Evolutionary conservation across 345 rosid species (phyloP).

Genomic region (Pugionium cornutum): DNA sequence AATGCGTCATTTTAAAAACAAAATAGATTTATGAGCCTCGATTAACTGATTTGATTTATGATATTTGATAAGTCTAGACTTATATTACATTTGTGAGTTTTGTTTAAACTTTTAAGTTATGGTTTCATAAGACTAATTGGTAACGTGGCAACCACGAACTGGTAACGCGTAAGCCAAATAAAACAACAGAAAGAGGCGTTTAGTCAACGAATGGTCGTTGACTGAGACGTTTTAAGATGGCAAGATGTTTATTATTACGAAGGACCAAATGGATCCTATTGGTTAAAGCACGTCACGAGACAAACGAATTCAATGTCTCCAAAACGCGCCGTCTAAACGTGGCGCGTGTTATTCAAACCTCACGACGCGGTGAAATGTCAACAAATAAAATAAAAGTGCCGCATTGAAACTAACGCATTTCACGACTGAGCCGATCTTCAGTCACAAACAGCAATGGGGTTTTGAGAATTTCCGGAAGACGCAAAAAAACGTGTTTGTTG

Average conservation of each 20-base stretch:
- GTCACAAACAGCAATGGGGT: conserved; percentile 30
- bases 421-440: conserved; percentile 7
- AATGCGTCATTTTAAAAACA: no score
- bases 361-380: conserved; percentile 31
- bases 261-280: conserved; percentile 37
- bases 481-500: conserved; percentile 16
- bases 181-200: background rate
- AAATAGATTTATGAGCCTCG: no score
- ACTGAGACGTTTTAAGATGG: conserved; percentile 25
- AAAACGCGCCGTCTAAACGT: conserved; percentile 30
- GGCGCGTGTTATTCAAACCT: conserved; percentile 25
- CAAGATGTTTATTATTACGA: conserved; percentile 20
- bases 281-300: conserved; percentile 46
- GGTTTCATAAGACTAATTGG: no score
- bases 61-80: no score
- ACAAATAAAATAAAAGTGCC: conserved; percentile 5
- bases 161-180: background rate
- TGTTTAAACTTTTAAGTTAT: no score
- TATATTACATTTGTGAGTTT: no score
- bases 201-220: conserved; percentile 22
- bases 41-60: no score
- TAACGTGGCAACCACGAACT: no score
- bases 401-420: conserved; percentile 33
- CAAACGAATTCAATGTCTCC: conserved; percentile 13
- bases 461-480: conserved; percentile 10